phyloP scores from a whole-genome alignment of 1,284 basidiomycete species.

The Laetiporus sulphureus region DNA sequence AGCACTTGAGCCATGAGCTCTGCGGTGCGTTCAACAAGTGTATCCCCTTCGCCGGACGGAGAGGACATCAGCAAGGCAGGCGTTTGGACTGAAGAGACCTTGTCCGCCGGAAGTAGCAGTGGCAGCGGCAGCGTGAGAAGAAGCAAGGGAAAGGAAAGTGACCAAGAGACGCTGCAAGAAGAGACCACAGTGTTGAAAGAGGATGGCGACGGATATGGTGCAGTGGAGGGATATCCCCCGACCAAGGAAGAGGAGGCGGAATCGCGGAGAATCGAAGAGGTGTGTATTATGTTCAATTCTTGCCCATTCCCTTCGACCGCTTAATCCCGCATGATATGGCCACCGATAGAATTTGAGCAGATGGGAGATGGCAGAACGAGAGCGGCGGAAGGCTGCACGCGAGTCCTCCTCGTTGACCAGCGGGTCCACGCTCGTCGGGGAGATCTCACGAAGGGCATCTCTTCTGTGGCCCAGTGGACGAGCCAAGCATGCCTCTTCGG shows the following conservation, averaged over 20 bases:
- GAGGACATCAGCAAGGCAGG: conserved; percentile 37
- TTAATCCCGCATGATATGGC: conserved; percentile 3
- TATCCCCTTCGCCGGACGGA: conserved; percentile 36
- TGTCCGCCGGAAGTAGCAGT: conserved; percentile 14
- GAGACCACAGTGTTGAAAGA: conserved; percentile 17
- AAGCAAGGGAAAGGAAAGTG: conserved; percentile 23
- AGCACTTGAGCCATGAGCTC: conserved; percentile 15
- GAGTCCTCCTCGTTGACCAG: conserved; percentile 33
- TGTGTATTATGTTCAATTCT: conserved; percentile 24
- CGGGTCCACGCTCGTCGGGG: conserved; percentile 43
- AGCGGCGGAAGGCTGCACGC: conserved; percentile 57
- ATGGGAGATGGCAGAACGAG: conserved; percentile 70
- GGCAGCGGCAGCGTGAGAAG: conserved; percentile 9
- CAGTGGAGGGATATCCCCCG: conserved; percentile 51
- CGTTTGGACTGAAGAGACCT: conserved; percentile 26
- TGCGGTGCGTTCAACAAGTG: conserved; percentile 28
- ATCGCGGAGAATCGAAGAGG: conserved; percentile 64
- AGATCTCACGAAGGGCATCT: conserved; percentile 49
- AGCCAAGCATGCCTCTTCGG: conserved; percentile 26
- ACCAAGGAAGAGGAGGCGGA: conserved; percentile 57
- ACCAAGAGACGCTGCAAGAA: conserved; percentile 16
- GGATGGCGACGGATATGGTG: conserved; percentile 23
- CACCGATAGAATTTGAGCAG: conserved; percentile 52
- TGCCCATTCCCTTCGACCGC: neutral
- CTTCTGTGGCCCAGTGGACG: conserved; percentile 36